Evolutionary conservation across 2,329 filamentous ascomycete genomes (phyloP).

Genomic region (Graphiopsis chlorocephala): DNA sequence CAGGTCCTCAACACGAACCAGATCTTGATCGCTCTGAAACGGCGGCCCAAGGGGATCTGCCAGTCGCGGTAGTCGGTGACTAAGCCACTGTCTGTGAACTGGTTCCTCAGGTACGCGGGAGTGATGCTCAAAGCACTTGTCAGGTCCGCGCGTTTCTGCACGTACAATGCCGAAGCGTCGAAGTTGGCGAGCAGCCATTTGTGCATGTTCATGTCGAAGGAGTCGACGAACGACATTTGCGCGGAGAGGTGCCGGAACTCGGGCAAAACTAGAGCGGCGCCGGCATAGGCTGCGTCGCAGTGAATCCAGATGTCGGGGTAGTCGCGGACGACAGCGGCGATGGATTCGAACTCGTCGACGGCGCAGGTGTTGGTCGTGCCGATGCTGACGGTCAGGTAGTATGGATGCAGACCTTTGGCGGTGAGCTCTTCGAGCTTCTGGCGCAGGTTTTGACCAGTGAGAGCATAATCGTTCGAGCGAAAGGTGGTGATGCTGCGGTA

Average conservation of each 20-base stretch:
- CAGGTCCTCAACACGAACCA: conserved; percentile 91
- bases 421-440: conserved; percentile 63
- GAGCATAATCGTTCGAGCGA: conserved; percentile 62
- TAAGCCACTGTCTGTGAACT: conserved; percentile 73
- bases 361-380: conserved; percentile 89
- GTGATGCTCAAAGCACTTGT: conserved; percentile 75
- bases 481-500: conserved; percentile 67
- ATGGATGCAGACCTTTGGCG: conserved; percentile 71
- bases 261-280: conserved; percentile 75
- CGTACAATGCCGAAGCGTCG: conserved; percentile 77
- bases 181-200: conserved; percentile 97
- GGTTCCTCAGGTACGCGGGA: conserved; percentile 78
- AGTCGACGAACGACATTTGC: conserved; percentile 69
- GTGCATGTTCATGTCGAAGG: conserved; percentile 94
- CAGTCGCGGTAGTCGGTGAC: conserved; percentile 96
- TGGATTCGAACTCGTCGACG: conserved; percentile 73
- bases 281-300: conserved; percentile 90
- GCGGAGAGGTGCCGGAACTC: conserved; percentile 70
- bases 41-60: conserved; percentile 88
- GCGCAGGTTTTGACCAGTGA: conserved; percentile 65
- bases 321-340: conserved; percentile 56
- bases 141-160: conserved; percentile 72
- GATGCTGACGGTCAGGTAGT: conserved; percentile 79
- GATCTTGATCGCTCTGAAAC: conserved; percentile 86
- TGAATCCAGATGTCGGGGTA: conserved; percentile 78